Percentiles rank a stretch among this genome's conserved stretches.
phyloP scores from a whole-genome alignment of 352 stramenopile genomes.

The Pythium rishiriense region DNA sequence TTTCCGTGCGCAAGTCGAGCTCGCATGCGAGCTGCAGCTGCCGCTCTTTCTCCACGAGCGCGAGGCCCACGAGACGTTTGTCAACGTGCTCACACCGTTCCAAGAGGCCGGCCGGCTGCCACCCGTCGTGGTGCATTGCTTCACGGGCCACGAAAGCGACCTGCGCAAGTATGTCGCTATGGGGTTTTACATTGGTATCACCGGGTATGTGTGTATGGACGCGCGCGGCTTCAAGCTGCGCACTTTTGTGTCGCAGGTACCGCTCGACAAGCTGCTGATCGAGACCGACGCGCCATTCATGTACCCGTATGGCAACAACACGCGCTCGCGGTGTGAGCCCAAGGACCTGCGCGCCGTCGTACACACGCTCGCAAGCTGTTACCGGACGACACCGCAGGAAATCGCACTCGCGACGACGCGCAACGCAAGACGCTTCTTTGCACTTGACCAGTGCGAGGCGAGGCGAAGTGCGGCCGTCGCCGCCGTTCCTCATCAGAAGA shows the following conservation, averaged over 20 bases:
- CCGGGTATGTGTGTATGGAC: slow-evolving; percentile 71
- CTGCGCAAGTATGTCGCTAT: slow-evolving; percentile 55
- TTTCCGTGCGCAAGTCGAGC: slow-evolving; percentile 89
- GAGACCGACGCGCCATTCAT: slow-evolving; percentile 83
- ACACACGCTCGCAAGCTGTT: slow-evolving; percentile 57
- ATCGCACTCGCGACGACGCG: slow-evolving; percentile 43
- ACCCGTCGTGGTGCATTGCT: slow-evolving; percentile 72
- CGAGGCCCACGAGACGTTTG: slow-evolving; percentile 55
- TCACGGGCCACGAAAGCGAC: slow-evolving; percentile 58
- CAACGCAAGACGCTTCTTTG: slow-evolving; percentile 61
- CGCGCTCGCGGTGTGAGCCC: slow-evolving; percentile 51
- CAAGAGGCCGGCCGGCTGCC: slow-evolving; percentile 38
- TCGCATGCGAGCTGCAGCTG: slow-evolving; percentile 78
- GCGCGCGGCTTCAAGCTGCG: slow-evolving; percentile 47
- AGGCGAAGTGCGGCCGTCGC: background rate
- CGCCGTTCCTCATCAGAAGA: too few species aligned
- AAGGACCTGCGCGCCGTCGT: slow-evolving; percentile 64
- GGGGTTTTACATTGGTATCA: slow-evolving; percentile 78
- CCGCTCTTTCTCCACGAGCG: slow-evolving; percentile 94
- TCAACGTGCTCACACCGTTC: slow-evolving; percentile 56
- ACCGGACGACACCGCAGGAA: slow-evolving; percentile 35
- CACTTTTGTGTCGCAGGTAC: slow-evolving; percentile 41
- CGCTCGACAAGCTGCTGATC: slow-evolving; percentile 60
- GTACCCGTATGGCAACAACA: slow-evolving; percentile 54
- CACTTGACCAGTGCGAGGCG: slow-evolving; percentile 26